Evolutionary conservation across 2,329 filamentous ascomycete species (phyloP), one percentile per base, ranked within the genome.

Genomic region (Knufia petricola): DNA sequence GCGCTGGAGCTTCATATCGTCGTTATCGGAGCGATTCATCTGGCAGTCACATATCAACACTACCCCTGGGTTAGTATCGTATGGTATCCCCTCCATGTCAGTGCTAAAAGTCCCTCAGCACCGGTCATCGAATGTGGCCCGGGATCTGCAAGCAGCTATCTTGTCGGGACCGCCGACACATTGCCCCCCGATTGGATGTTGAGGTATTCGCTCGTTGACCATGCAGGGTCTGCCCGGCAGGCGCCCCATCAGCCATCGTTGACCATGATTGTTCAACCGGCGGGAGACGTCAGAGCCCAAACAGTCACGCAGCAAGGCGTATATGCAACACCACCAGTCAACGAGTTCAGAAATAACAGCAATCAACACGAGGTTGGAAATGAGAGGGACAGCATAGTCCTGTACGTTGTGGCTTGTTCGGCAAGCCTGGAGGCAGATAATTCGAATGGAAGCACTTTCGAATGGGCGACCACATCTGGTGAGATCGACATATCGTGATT

Each of bases 361-460:
- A 21, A 9, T 40, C 19, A 21, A 9, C 8, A 40, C 3, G 15
- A 24, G n/a, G 15, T 7, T 7, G 4, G 4, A 12, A 19, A 9
- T 40, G 37, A 9, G 9, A 41, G 6, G 13, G 39, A 41, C 23
- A 32, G 12, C 23, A 32, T 31, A n/a, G 19, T 19, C 17, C 32
- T 44, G 41, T 44, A 44, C n/a, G 41, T 31, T 19, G 41, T 44
- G 3, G 41, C 41, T 19, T 44, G 26, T 21, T 44, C 41, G 28
- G n/a, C 19, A 7, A 21, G 13, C 3, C 24, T 44, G 41, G 3
- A 30, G 8, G 3, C 32, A n/a, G 32, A n/a, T n/a, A n/a, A 36
- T 4, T 17, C 32, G 4, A 8, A 4, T 6, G 10, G 15, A 17
- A 36, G 10, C 6, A 17, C 9, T 6, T n/a, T 17, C 15, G 32